Conservation (phyloP, 768 basidiomycete species). For the Coprinopsis marcescibilis region DNA sequence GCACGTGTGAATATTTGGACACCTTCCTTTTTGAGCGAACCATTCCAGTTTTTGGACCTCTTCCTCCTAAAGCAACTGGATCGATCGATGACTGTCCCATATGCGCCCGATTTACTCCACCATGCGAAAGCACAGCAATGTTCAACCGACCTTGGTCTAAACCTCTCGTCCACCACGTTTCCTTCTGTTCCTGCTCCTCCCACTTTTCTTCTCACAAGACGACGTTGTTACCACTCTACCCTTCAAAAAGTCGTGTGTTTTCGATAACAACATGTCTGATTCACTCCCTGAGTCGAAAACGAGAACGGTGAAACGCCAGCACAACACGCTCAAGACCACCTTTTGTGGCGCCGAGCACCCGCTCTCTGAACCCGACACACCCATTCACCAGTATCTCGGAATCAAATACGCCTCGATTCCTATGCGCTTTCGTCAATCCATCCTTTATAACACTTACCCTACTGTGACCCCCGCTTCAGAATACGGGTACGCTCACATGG, state of each 20-base stretch:
- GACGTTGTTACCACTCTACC: conserved; percentile 9
- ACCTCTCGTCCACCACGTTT: conserved; percentile 17
- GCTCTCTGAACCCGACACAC: conserved; percentile 47
- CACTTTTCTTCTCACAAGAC: conserved; percentile 11
- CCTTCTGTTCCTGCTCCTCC: conserved; percentile 21
- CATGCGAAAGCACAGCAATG: conserved; percentile 17
- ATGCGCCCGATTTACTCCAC: conserved; percentile 17
- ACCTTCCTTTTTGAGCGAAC: conserved; percentile 27
- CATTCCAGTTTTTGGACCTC: conserved; percentile 22
- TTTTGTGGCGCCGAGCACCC: conserved; percentile 63
- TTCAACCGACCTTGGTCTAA: conserved; percentile 13
- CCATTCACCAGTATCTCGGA: conserved; percentile 68
- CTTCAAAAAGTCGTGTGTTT: too few species aligned
- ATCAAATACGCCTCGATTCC: conserved; percentile 74
- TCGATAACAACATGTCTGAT: conserved; percentile 26
- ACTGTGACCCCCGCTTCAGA: conserved; percentile 55
- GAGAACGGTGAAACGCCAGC: conserved; percentile 35
- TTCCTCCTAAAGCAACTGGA: conserved; percentile 23
- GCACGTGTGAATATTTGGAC: conserved; percentile 2
- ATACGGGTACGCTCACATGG: conserved; percentile 47
- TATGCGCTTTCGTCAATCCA: conserved; percentile 71
- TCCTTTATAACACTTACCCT: conserved; percentile 52
- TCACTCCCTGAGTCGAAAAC: conserved; percentile 17
- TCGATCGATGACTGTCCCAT: too few species aligned
- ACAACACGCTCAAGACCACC: conserved; percentile 51